Evolutionary conservation across 768 basidiomycete species (phyloP).

Genomic region (Rhizopogon vinicolor): DNA sequence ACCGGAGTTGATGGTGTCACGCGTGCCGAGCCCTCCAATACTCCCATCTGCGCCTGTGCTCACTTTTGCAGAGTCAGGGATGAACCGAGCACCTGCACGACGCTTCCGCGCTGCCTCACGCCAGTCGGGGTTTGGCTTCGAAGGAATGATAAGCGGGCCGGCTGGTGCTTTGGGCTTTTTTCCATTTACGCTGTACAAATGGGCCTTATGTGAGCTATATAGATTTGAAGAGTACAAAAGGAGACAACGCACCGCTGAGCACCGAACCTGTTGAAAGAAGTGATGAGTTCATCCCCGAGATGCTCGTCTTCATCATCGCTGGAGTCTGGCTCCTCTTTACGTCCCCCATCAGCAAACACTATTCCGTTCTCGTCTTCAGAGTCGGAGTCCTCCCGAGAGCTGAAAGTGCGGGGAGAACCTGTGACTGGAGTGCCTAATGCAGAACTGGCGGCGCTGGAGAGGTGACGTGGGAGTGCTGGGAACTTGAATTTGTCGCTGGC

Average conservation of each 20-base stretch:
- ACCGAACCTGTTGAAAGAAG: slow-evolving; percentile 67
- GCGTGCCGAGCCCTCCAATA: slow-evolving; percentile 72
- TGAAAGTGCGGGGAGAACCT: slow-evolving; percentile 39
- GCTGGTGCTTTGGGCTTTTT: slow-evolving; percentile 38
- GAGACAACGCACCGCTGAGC: slow-evolving; percentile 79
- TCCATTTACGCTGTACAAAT: slow-evolving; percentile 35
- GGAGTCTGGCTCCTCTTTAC: slow-evolving; percentile 37
- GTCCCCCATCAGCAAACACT: slow-evolving; percentile 16
- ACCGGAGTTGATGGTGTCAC: slow-evolving; percentile 73
- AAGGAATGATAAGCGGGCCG: slow-evolving; percentile 79
- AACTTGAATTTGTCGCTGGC: slow-evolving; percentile 56
- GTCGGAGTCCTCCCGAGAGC: slow-evolving; percentile 23
- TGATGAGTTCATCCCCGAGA: slow-evolving; percentile 62
- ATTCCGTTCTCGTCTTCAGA: slow-evolving; percentile 19
- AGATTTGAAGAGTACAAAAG: slow-evolving; percentile 33
- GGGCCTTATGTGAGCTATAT: slow-evolving; percentile 75
- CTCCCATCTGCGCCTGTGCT: slow-evolving; percentile 63
- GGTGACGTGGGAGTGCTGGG: slow-evolving; percentile 57
- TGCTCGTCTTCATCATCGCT: slow-evolving; percentile 53
- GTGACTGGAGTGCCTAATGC: slow-evolving; percentile 54
- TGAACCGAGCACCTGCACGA: slow-evolving; percentile 34
- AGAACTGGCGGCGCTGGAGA: slow-evolving; percentile 35
- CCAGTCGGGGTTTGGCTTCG: slow-evolving; percentile 90
- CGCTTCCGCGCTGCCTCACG: slow-evolving; percentile 70
- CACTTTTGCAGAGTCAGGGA: slow-evolving; percentile 59